Evolutionary conservation across 148 eudicot genomes (phyloP).

Genomic region (Euryodendron excelsum): DNA sequence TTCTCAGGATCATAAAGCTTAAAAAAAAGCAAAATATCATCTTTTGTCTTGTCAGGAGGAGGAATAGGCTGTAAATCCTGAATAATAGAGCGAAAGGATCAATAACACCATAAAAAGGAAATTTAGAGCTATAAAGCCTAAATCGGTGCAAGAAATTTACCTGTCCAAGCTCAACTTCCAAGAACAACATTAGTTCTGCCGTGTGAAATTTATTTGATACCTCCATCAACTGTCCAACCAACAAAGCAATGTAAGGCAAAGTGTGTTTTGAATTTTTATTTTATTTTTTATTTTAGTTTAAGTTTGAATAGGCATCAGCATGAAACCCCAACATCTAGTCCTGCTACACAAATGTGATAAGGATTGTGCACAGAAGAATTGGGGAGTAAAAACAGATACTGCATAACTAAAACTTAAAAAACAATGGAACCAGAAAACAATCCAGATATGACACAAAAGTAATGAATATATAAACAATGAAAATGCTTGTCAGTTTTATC

Average conservation of each 20-base stretch:
- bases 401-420: background rate
- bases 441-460: too few species aligned
- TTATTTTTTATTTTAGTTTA: too few species aligned
- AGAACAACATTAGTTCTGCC: constrained; percentile 66
- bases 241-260: constrained; percentile 8
- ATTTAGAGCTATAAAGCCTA: background rate
- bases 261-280: too few species aligned
- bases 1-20: constrained; percentile 74
- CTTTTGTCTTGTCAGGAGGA: constrained; percentile 63
- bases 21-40: constrained; percentile 65
- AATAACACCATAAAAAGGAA: background rate
- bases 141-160: constrained; percentile 33
- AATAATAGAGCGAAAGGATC: background rate
- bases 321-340: background rate
- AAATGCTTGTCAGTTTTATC: too few species aligned
- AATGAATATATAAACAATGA: too few species aligned
- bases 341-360: background rate
- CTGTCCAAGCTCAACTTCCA: constrained; percentile 69
- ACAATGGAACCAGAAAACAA: background rate
- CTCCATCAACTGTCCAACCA: constrained; percentile 80
- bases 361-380: background rate
- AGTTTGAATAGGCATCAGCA: background rate
- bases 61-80: constrained; percentile 61
- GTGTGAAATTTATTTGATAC: constrained; percentile 57
- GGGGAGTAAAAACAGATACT: background rate